Base-by-base conservation (phyloP, 2,329 filamentous ascomycete species). In the Aspergillus sergii region DNA sequence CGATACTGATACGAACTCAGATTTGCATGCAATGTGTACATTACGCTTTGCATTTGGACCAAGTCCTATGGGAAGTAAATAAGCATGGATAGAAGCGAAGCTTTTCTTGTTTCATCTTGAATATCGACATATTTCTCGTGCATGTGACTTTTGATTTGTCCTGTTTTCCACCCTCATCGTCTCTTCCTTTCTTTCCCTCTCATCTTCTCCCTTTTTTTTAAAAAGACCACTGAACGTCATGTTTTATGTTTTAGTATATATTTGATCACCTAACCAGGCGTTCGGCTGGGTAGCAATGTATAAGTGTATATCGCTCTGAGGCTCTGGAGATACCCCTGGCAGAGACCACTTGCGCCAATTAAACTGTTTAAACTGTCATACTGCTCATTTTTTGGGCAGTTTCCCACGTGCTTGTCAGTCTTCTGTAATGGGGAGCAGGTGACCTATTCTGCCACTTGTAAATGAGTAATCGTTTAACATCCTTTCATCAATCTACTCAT, bases 51-150 rank as follows among this genome's bases (percentile, higher is more conserved):
- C 54, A 43, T 50, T 60, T 43, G 32, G 58, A 55, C 50, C 23
- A 57, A 59, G 55, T 58, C 56, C 19, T 23, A 50, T 51, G 63
- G 60, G 64, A 64, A 68, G 67, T 71, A 66, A 65, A 67, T 70
- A 64, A 61, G 61, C 57, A 62, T 66, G 63, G 32, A 63, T 66
- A 67, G 65, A 63, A 64, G 50, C 57, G 62, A 59, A 57, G 21
- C 45, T 54, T 8, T 58, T 48, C 51, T 61, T 58, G 16, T 48
- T 51, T 59, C 60, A 62, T 19, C 50, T 45, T 41, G 19, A 21
- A 54, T 51, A 45, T 59, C n/a, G 51, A 46, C 26, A 46, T 51
- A 53, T 59, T 41, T 60, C 45, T 45, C 11, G 55, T 59, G 56
- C 28, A 53, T 45, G 43, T 21, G 34, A 21, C n/a, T 39, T 58